Percentiles rank a stretch among this genome's conserved stretches.
These are phyloP conservation scores for Gleditsia sinensis DNA, from an alignment of 306 rosid genomes.

Conservation along the genomic window DNA sequence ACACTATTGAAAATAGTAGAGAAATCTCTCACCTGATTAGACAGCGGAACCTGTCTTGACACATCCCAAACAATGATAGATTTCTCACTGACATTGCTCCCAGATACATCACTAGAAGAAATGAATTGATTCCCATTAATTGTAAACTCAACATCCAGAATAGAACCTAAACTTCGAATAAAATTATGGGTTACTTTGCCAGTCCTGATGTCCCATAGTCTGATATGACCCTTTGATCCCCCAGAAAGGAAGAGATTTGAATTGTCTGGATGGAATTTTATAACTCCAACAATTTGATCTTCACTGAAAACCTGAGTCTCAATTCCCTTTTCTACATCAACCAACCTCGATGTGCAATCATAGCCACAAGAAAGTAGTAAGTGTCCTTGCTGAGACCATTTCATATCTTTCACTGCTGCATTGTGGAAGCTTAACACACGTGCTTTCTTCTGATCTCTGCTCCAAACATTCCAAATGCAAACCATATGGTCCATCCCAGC, in stretches of 20 bases:
- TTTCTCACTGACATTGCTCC: conserved; percentile 73
- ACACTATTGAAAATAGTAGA: neutral
- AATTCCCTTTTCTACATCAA: conserved; percentile 80
- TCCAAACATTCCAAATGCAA: conserved; percentile 92
- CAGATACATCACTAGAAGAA: conserved; percentile 78
- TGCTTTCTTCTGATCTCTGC: conserved; percentile 71
- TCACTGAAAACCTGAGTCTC: conserved; percentile 69
- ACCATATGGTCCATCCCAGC: conserved; percentile 84
- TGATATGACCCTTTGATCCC: conserved; percentile 75
- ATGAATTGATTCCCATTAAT: conserved; percentile 69
- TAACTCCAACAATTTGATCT: conserved; percentile 72
- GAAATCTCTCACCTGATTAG: conserved; percentile 73
- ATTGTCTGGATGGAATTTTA: conserved; percentile 74
- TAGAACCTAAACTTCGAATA: conserved; percentile 64
- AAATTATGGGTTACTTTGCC: conserved; percentile 65
- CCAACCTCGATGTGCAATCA: conserved; percentile 74
- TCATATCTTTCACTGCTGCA: conserved; percentile 80
- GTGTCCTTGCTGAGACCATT: conserved; percentile 73
- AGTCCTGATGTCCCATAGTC: conserved; percentile 78
- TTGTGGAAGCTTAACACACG: conserved; percentile 58
- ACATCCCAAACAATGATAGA: conserved; percentile 91
- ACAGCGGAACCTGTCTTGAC: conserved; percentile 73
- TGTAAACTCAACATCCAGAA: conserved; percentile 85
- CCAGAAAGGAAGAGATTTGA: conserved; percentile 75
- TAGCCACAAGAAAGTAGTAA: conserved; percentile 85